phyloP scores from a whole-genome alignment of 2,329 filamentous ascomycete species.

The Nothopassalora personata region DNA sequence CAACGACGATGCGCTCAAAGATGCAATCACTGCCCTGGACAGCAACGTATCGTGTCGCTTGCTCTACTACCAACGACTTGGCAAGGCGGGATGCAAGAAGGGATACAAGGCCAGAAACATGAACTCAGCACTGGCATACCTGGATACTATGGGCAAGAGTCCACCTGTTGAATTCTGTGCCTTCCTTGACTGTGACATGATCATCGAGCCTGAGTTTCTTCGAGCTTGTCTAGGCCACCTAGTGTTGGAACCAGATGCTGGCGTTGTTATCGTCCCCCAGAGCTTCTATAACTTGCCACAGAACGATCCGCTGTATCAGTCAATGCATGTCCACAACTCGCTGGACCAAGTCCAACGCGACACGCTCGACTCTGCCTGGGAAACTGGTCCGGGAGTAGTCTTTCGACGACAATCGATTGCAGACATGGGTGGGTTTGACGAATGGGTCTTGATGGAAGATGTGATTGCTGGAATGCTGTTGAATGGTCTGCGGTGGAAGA shows the following conservation, averaged over 20 bases:
- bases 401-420: slow-evolving; percentile 7
- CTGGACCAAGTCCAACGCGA: slow-evolving; percentile 2
- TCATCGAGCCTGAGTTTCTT: slow-evolving; percentile 57
- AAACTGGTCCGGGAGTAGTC: slow-evolving; percentile 5
- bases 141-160: not conserved
- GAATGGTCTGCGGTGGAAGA: slow-evolving; percentile 7
- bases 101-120: slow-evolving; percentile 63
- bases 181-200: slow-evolving; percentile 65
- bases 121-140: slow-evolving; percentile 47
- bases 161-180: slow-evolving; percentile 51
- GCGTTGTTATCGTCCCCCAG: slow-evolving; percentile 38
- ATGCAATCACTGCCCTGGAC: slow-evolving; percentile 33
- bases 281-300: slow-evolving; percentile 12
- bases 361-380: slow-evolving; percentile 3
- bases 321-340: slow-evolving; percentile 4
- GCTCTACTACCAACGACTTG: slow-evolving; percentile 40
- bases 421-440: slow-evolving; percentile 6
- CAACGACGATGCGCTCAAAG: slow-evolving; percentile 31
- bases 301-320: slow-evolving; percentile 11
- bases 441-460: slow-evolving; percentile 7
- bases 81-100: slow-evolving; percentile 33
- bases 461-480: slow-evolving; percentile 7
- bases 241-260: slow-evolving; percentile 33
- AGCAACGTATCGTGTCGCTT: slow-evolving; percentile 20
- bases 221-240: slow-evolving; percentile 45